phyloP scores from a whole-genome alignment of 1,284 basidiomycete genomes.

The Malassezia sympodialis region DNA sequence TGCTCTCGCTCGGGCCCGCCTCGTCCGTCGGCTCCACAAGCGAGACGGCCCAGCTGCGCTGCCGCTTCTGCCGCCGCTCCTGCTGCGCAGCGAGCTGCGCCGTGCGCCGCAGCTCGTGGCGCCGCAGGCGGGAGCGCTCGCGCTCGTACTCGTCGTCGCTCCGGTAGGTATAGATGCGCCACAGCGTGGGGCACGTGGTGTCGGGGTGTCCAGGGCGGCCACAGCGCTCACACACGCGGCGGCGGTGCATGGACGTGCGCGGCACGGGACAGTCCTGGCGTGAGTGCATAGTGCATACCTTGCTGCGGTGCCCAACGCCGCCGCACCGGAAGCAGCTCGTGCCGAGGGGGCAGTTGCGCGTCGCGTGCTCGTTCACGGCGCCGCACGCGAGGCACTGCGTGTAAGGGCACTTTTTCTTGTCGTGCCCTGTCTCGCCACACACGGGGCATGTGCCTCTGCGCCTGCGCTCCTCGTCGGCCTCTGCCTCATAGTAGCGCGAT shows the following conservation, averaged over 20 bases:
- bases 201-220: conserved; percentile 60
- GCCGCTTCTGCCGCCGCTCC: conserved; percentile 4
- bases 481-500: conserved; percentile 15
- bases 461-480: conserved; percentile 9
- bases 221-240: conserved; percentile 63
- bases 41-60: conserved; percentile 7
- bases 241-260: background rate
- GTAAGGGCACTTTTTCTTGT: conserved; percentile 17
- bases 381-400: conserved; percentile 75
- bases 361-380: conserved; percentile 69
- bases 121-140: conserved; percentile 18
- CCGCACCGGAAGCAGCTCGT: conserved; percentile 74
- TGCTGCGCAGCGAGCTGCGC: background rate
- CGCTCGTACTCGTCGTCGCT: conserved; percentile 54
- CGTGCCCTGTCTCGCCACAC: conserved; percentile 17
- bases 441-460: conserved; percentile 12
- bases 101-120: conserved; percentile 9
- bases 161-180: conserved; percentile 75
- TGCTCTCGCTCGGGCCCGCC: conserved; percentile 13
- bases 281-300: conserved; percentile 50
- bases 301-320: conserved; percentile 71
- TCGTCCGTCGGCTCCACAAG: conserved; percentile 8
- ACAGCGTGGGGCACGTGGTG: conserved; percentile 74
- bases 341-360: conserved; percentile 70
- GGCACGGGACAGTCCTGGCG: conserved; percentile 60